Evolutionary conservation across 2,329 filamentous ascomycete genomes (phyloP).

Genomic region (Fusarium phyllophilum): DNA sequence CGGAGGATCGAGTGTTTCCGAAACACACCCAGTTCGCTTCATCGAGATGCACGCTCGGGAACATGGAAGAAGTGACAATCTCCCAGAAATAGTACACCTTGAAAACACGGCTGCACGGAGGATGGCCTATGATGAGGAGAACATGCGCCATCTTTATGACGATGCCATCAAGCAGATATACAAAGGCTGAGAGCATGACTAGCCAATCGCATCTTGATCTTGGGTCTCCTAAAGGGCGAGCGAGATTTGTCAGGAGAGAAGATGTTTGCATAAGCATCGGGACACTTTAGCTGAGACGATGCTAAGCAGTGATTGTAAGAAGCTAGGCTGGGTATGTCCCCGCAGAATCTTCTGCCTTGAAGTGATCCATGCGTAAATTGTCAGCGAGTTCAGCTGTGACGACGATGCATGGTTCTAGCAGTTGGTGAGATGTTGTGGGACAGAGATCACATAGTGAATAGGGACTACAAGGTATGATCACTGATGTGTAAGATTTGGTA

Average conservation of each 20-base stretch:
- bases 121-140: neutral
- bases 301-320: neutral
- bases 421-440: neutral
- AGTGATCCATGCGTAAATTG: neutral
- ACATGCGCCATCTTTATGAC: slow-evolving; percentile 13
- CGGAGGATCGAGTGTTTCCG: slow-evolving; percentile 6
- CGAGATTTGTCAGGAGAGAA: slow-evolving; percentile 5
- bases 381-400: neutral
- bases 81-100: neutral
- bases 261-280: neutral
- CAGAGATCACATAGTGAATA: neutral
- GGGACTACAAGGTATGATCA: neutral
- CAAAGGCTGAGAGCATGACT: neutral
- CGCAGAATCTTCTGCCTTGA: slow-evolving; percentile 10
- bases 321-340: neutral
- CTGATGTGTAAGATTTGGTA: neutral
- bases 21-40: neutral
- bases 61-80: neutral
- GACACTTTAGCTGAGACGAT: slow-evolving; percentile 15
- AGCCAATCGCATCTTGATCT: neutral
- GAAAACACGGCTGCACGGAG: neutral
- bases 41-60: neutral
- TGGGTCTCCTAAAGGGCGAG: neutral
- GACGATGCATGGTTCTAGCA: neutral
- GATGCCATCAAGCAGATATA: slow-evolving; percentile 26